A percentile compares a stretch with the other conserved stretches of the same genome.
These are phyloP conservation scores for Phlebiopsis flavidoalba DNA, from an alignment of 768 basidiomycete genomes.

Conservation along the genomic window DNA sequence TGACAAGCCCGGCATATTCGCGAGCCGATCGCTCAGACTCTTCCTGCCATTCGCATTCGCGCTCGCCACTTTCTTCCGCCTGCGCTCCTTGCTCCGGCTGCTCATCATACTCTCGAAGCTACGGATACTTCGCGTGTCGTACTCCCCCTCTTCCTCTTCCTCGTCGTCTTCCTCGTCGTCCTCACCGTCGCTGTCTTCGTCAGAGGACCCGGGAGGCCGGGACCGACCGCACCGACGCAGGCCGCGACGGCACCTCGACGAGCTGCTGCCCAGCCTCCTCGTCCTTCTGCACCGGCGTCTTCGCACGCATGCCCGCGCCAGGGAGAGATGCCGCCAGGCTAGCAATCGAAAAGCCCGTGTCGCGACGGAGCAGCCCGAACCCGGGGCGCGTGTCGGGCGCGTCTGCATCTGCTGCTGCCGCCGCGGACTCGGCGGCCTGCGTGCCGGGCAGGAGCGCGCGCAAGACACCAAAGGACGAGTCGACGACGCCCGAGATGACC, in stretches of 20 bases:
- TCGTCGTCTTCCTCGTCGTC: constrained; percentile 31
- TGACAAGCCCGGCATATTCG: constrained; percentile 60
- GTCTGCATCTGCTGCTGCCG: constrained; percentile 13
- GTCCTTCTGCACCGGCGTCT: constrained; percentile 18
- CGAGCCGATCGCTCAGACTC: constrained; percentile 79
- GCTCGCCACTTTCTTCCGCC: constrained; percentile 14
- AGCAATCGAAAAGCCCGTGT: constrained; percentile 80
- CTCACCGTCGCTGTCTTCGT: constrained; percentile 29
- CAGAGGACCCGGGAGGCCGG: constrained; percentile 26
- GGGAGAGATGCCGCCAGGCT: constrained; percentile 67
- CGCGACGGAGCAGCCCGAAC: constrained; percentile 67
- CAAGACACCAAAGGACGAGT: constrained; percentile 84
- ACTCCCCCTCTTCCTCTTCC: constrained; percentile 30
- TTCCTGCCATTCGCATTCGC: constrained; percentile 38
- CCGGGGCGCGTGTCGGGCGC: constrained; percentile 37
- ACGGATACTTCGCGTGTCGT: constrained; percentile 70
- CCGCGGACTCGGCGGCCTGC: constrained; percentile 19
- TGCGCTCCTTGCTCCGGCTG: constrained; percentile 30
- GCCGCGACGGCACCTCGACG: constrained; percentile 49
- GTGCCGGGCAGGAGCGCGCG: constrained; percentile 64
- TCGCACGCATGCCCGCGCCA: constrained; percentile 34
- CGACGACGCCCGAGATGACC: constrained; percentile 79
- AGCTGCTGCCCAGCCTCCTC: constrained; percentile 48
- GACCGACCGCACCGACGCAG: constrained; percentile 40
- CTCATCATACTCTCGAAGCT: constrained; percentile 89